Evolutionary conservation across 768 basidiomycete species (phyloP).

Genomic region (Tylopilus sp.): DNA sequence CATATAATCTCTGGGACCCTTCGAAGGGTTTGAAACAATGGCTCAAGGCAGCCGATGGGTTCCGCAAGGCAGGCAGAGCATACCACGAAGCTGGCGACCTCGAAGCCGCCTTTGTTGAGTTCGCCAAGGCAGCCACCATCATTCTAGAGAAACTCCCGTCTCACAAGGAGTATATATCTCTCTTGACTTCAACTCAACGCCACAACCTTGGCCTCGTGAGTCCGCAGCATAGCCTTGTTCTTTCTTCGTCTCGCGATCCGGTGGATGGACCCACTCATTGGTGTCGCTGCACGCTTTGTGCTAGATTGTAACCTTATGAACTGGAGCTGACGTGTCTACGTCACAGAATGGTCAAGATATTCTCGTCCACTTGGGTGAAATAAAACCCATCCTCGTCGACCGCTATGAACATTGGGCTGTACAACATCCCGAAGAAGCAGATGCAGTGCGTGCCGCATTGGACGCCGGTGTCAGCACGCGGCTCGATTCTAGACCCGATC

Average conservation of each 20-base stretch:
- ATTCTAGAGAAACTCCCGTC: conserved; percentile 76
- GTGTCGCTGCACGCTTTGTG: not conserved
- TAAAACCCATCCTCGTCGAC: conserved; percentile 63
- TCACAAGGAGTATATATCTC: conserved; percentile 60
- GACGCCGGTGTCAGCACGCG: conserved; percentile 21
- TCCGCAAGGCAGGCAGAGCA: conserved; percentile 52
- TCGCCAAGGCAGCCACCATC: conserved; percentile 71
- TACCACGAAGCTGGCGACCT: conserved; percentile 50
- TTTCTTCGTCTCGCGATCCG: conserved; percentile 2
- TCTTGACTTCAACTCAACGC: conserved; percentile 56
- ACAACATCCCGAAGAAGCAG: conserved; percentile 38
- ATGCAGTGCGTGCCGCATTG: conserved; percentile 17
- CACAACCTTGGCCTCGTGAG: conserved; percentile 68
- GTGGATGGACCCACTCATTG: not conserved
- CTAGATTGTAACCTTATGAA: not conserved
- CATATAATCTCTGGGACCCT: conserved; percentile 54
- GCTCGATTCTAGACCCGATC: conserved; percentile 25
- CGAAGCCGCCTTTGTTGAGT: conserved; percentile 69
- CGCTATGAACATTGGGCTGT: conserved; percentile 60
- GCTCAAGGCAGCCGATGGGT: conserved; percentile 61
- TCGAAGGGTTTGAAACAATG: conserved; percentile 60
- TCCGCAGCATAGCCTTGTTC: conserved; percentile 24
- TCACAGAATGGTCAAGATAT: conserved; percentile 73
- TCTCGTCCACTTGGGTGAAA: conserved; percentile 56
- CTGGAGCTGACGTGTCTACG: conserved; percentile 14